Evolutionary conservation across 2,329 filamentous ascomycete species (phyloP).

Genomic region (Aureobasidium sp.): DNA sequence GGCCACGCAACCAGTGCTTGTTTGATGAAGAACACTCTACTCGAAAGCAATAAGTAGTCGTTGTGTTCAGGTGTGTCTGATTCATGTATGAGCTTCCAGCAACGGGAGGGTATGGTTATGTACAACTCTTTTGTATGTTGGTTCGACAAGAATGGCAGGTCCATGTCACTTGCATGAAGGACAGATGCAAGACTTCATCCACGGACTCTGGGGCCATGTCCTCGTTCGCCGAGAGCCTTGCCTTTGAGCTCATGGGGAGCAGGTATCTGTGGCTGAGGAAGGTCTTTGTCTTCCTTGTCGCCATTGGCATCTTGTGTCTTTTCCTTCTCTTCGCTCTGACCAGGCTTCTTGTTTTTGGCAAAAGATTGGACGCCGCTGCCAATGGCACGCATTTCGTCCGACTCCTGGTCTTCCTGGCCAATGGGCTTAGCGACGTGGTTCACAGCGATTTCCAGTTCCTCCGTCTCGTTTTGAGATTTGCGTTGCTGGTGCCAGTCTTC

Average conservation of each 20-base stretch:
- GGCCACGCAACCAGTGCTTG: slow-evolving; percentile 34
- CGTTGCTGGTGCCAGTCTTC: slow-evolving; percentile 34
- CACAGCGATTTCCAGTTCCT: slow-evolving; percentile 24
- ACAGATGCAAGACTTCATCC: not conserved
- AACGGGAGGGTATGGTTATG: not conserved
- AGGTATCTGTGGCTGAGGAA: slow-evolving; percentile 1
- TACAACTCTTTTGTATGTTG: not conserved
- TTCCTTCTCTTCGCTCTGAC: slow-evolving; percentile 18
- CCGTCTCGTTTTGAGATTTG: slow-evolving; percentile 31
- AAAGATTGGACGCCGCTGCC: slow-evolving; percentile 26
- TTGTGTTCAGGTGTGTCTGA: not conserved
- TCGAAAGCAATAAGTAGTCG: not conserved
- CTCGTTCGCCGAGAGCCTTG: slow-evolving; percentile 16
- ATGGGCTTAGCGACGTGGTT: slow-evolving; percentile 21
- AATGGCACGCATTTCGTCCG: slow-evolving; percentile 26
- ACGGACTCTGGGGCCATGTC: slow-evolving; percentile 18
- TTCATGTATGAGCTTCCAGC: not conserved
- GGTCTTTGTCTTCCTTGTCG: not conserved
- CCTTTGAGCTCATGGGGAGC: slow-evolving; percentile 5
- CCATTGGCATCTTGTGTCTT: not conserved
- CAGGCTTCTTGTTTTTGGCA: slow-evolving; percentile 22
- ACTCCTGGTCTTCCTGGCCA: slow-evolving; percentile 20
- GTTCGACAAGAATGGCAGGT: not conserved
- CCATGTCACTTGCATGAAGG: not conserved
- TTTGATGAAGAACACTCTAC: not conserved